phyloP scores from a whole-genome alignment of 1,284 basidiomycete genomes.

The Cystobasidium slooffiae region DNA sequence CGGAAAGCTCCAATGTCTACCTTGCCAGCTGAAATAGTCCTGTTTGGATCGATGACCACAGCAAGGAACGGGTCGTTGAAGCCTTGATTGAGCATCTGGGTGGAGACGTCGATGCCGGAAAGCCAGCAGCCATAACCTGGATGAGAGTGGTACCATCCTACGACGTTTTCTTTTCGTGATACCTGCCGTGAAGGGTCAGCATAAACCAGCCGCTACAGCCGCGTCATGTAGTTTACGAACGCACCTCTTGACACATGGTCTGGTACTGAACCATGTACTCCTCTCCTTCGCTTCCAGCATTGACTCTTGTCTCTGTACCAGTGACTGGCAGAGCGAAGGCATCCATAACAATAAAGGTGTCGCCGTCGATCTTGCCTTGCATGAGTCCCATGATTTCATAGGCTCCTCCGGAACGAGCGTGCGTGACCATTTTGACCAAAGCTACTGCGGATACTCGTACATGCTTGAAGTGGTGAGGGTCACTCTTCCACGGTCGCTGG shows the following conservation, averaged over 20 bases:
- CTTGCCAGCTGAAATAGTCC: slow-evolving; percentile 94
- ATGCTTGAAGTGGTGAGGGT: slow-evolving; percentile 89
- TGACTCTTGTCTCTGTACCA: slow-evolving; percentile 98
- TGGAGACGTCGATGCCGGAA: slow-evolving; percentile 94
- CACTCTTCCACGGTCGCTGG: slow-evolving; percentile 81
- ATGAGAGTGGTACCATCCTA: slow-evolving; percentile 99
- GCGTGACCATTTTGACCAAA: slow-evolving; percentile 99
- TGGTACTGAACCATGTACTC: slow-evolving; percentile 98
- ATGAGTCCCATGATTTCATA: slow-evolving; percentile 99
- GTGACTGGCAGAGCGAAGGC: slow-evolving; percentile 96
- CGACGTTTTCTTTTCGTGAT: slow-evolving; percentile 79
- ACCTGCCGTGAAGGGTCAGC: slow-evolving; percentile 62
- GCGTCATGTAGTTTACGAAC: slow-evolving; percentile 45
- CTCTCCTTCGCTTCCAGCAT: slow-evolving; percentile 92
- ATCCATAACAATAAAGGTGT: slow-evolving; percentile 89
- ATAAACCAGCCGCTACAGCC: not conserved
- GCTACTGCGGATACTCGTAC: slow-evolving; percentile 95
- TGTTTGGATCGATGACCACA: slow-evolving; percentile 96
- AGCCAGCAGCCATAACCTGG: slow-evolving; percentile 98
- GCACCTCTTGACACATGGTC: slow-evolving; percentile 73
- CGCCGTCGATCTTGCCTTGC: slow-evolving; percentile 92
- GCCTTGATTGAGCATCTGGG: slow-evolving; percentile 91
- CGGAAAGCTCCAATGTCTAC: slow-evolving; percentile 98
- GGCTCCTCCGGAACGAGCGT: slow-evolving; percentile 93
- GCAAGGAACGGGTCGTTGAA: slow-evolving; percentile 97